Conservation (phyloP, 169 alveolate species). For the Plasmodium fragile region DNA sequence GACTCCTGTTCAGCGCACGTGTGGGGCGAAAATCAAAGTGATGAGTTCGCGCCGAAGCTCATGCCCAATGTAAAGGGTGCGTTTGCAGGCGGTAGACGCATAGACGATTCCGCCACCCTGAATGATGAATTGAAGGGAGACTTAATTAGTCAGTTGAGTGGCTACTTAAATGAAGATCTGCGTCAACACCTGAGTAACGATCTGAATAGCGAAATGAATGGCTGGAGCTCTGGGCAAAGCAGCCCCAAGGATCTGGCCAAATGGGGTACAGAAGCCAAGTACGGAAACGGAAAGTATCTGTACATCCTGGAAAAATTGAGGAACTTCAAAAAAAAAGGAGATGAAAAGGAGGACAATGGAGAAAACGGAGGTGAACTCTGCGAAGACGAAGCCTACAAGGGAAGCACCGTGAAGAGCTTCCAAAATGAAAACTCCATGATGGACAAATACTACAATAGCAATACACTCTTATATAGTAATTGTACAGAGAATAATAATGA, state of each 20-base stretch:
- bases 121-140: neutral
- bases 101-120: neutral
- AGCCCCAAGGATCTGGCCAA: neutral
- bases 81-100: neutral
- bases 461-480: constrained; percentile 12
- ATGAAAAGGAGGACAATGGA: neutral
- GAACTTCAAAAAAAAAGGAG: neutral
- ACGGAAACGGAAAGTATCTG: neutral
- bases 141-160: neutral
- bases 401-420: constrained; percentile 9
- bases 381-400: neutral
- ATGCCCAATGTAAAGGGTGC: neutral
- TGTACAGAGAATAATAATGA: neutral
- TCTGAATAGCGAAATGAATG: neutral
- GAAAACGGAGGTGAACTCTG: neutral
- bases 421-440: neutral
- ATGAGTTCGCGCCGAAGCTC: neutral
- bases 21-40: constrained; percentile 5
- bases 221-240: neutral
- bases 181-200: neutral
- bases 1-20: neutral
- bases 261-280: neutral
- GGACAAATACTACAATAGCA: constrained; percentile 24
- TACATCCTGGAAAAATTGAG: constrained; percentile 17
- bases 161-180: neutral